These are phyloP conservation scores for Colletotrichum ledebouriae DNA, from an alignment of 2,329 filamentous ascomycete species.

Conservation along the genomic window DNA sequence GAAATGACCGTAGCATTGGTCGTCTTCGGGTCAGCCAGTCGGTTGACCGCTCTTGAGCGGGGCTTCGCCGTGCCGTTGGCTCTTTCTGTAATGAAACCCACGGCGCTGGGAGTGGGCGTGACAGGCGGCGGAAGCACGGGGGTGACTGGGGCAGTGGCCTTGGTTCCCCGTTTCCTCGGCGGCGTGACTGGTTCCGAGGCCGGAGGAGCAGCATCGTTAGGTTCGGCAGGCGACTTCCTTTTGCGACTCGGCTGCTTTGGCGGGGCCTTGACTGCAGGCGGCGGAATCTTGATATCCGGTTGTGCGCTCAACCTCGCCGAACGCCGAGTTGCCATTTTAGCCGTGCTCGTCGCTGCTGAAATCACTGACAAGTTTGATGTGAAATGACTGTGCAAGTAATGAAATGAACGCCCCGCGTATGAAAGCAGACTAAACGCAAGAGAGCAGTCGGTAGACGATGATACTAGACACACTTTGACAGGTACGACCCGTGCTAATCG, in stretches of 20 bases:
- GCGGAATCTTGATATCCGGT: slow-evolving; percentile 40
- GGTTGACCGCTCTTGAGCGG: slow-evolving; percentile 58
- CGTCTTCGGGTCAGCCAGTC: slow-evolving; percentile 72
- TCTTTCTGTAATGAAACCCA: slow-evolving; percentile 55
- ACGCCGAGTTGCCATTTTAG: slow-evolving; percentile 49
- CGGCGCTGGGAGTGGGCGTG: slow-evolving; percentile 63
- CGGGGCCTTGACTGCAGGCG: slow-evolving; percentile 44
- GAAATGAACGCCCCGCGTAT: background rate
- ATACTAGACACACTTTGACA: background rate
- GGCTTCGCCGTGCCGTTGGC: slow-evolving; percentile 49
- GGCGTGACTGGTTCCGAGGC: slow-evolving; percentile 48
- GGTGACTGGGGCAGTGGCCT: slow-evolving; percentile 25
- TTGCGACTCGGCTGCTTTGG: slow-evolving; percentile 48
- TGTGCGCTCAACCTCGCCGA: slow-evolving; percentile 58
- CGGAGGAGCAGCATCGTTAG: slow-evolving; percentile 42
- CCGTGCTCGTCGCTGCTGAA: background rate
- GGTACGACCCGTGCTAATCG: background rate
- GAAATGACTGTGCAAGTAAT: background rate
- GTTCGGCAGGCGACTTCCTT: slow-evolving; percentile 49
- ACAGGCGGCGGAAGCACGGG: slow-evolving; percentile 53
- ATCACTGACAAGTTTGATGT: background rate
- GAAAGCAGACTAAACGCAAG: background rate
- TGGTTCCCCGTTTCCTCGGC: slow-evolving; percentile 50
- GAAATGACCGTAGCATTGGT: slow-evolving; percentile 81
- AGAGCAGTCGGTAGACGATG: background rate